Evolutionary conservation across 352 stramenopile species (phyloP), one percentile per base, ranked within the genome.

Genomic region (Phytophthora fragariaefolia): DNA sequence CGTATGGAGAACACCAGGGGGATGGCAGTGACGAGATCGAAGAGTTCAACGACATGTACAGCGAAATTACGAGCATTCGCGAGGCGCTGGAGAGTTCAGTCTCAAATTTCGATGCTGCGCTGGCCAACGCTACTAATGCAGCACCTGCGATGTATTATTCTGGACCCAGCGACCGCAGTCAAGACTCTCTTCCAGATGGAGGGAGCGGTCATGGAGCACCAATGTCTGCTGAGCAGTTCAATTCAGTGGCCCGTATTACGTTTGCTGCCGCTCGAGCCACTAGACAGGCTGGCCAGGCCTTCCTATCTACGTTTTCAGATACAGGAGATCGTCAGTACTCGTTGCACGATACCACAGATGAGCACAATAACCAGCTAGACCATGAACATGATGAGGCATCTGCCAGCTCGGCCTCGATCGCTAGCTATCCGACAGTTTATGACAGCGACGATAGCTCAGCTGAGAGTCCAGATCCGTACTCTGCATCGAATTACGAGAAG

Each of bases 231-330:
- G 74, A 89, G 28, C 73, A 90, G 45, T 87, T 89, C 27, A 74
- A 82, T 23, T 83, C 80, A 0, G 82, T 92, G 2, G 71, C 82
- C 26, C 74, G 73, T 4, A 90, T 87, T 55, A 89, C 83, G 2
- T 88, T 92, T 26, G 83, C 81, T n/a, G 83, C 83, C 17, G 83
- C 80, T 1, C 56, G 65, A 12, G 83, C 79, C 2, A 90, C 83
- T 17, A 73, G 73, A 34, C 72, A 89, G 30, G 83, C 82, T 8
- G 83, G 82, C 0, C 69, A 85, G 23, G 80, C 82, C 3, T 87
- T 92, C 27, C 64, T 91, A 8, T 88, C 82, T 2, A 79, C 74
- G 2, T 79, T 61, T 13, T 77, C 72, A 8, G 80, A 77, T 20
- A 63, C 83, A 45, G 74, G 76, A 56, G 72, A 62, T 4, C 65